Evolutionary conservation across 2,329 filamentous ascomycete genomes (phyloP).

Genomic region (Fusarium annulatum): DNA sequence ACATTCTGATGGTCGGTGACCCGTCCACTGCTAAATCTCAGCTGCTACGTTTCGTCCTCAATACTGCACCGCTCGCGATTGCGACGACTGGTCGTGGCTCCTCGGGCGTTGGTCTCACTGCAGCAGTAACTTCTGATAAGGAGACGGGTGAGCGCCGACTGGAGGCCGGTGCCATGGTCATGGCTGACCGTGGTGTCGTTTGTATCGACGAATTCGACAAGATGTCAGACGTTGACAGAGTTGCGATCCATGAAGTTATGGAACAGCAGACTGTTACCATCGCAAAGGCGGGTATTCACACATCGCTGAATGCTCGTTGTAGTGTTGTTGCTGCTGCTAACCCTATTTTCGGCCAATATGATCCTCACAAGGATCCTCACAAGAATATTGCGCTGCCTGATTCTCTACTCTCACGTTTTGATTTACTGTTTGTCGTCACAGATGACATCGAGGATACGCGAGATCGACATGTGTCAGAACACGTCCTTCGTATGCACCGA

Average conservation of each 20-base stretch:
- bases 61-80: slow-evolving; percentile 95
- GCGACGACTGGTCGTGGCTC: slow-evolving; percentile 97
- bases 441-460: slow-evolving; percentile 97
- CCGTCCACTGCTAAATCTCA: slow-evolving; percentile 99
- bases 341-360: slow-evolving; percentile 97
- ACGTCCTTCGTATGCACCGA: slow-evolving; percentile 95
- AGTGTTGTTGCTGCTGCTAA: slow-evolving; percentile 97
- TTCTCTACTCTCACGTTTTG: slow-evolving; percentile 96
- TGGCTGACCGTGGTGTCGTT: slow-evolving; percentile 94
- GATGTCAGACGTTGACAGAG: slow-evolving; percentile 98
- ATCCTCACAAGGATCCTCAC: slow-evolving; percentile 97
- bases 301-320: slow-evolving; percentile 94
- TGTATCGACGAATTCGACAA: slow-evolving; percentile 99
- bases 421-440: slow-evolving; percentile 96
- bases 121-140: slow-evolving; percentile 95
- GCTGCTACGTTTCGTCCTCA: slow-evolving; percentile 93
- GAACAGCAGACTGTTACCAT: slow-evolving; percentile 99
- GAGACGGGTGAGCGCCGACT: slow-evolving; percentile 95
- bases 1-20: slow-evolving; percentile 99
- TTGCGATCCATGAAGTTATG: slow-evolving; percentile 99
- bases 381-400: slow-evolving; percentile 98
- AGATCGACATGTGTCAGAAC: slow-evolving; percentile 92
- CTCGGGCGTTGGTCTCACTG: slow-evolving; percentile 96
- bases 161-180: slow-evolving; percentile 98
- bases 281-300: slow-evolving; percentile 98